phyloP scores from a whole-genome alignment of 2,329 filamentous ascomycete genomes.

The Harringtonia aguacate region DNA sequence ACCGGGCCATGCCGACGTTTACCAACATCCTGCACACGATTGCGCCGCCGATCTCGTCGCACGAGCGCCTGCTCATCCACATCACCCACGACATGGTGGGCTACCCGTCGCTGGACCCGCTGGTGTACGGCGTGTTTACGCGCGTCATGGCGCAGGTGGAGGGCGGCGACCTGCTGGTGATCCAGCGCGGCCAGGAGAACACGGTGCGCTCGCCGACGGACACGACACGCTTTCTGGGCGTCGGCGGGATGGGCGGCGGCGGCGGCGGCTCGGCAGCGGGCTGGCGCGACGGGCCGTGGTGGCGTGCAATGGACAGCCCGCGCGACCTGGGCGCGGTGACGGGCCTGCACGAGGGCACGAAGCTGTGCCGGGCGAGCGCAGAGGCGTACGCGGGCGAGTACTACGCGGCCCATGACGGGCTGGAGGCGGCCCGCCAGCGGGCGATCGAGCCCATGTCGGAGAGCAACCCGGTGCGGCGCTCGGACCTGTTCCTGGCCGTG shows the following conservation, averaged over 20 bases:
- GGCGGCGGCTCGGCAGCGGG: constrained; percentile 42
- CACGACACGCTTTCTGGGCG: constrained; percentile 18
- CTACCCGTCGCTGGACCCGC: constrained; percentile 87
- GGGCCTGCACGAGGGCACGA: constrained; percentile 77
- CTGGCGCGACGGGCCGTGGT: constrained; percentile 96
- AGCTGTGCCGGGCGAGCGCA: constrained; percentile 79
- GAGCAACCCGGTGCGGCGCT: constrained; percentile 80
- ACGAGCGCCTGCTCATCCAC: constrained; percentile 94
- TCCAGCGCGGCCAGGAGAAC: constrained; percentile 86
- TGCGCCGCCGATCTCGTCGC: constrained; percentile 89
- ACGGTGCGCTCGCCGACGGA: constrained; percentile 43
- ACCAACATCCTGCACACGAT: constrained; percentile 91
- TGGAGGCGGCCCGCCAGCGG: constrained; percentile 69
- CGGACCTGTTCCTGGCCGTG: constrained; percentile 90
- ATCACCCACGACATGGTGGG: constrained; percentile 92
- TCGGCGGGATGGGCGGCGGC: constrained; percentile 25
- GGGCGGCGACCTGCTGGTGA: constrained; percentile 85
- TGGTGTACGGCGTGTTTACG: constrained; percentile 85
- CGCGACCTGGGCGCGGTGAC: constrained; percentile 72
- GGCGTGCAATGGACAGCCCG: constrained; percentile 59
- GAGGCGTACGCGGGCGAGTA: constrained; percentile 83
- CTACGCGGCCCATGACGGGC: constrained; percentile 61
- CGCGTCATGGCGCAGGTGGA: constrained; percentile 99
- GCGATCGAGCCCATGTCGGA: constrained; percentile 73
- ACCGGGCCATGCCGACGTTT: constrained; percentile 85